These are phyloP conservation scores for Cystobasidiaceae sp. DNA, from an alignment of 1,284 basidiomycete genomes.

Conservation along the genomic window DNA sequence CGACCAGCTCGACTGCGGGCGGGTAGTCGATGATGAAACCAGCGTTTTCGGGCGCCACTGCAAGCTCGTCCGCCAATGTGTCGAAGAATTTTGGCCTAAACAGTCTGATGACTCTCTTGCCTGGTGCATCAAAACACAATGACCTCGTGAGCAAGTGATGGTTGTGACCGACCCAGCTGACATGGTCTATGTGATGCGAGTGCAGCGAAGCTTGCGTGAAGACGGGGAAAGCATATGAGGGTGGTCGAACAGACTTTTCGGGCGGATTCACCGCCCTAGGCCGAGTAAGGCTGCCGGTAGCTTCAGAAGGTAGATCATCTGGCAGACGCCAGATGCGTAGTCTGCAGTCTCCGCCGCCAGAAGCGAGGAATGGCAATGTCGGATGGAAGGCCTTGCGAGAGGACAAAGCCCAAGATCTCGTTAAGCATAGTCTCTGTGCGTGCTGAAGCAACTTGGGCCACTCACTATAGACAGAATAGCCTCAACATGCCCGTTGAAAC, in stretches of 20 bases:
- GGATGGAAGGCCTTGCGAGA: conserved; percentile 15
- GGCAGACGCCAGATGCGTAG: conserved; percentile 27
- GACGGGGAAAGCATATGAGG: conserved; percentile 15
- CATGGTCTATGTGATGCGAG: conserved; percentile 30
- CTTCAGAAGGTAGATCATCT: neutral
- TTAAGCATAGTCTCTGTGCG: neutral
- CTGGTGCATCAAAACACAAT: conserved; percentile 17
- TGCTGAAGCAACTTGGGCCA: neutral
- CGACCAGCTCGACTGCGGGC: conserved; percentile 1
- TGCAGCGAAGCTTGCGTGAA: conserved; percentile 20
- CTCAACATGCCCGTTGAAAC: conserved; percentile 23
- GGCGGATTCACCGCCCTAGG: conserved; percentile 1
- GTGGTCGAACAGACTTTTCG: neutral
- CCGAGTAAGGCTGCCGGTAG: neutral
- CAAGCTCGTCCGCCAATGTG: neutral
- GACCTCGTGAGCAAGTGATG: conserved; percentile 16
- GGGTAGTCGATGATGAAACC: conserved; percentile 5
- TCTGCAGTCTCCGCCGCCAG: conserved; percentile 23
- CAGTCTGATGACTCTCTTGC: conserved; percentile 12
- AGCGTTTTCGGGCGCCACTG: neutral
- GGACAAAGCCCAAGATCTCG: no score
- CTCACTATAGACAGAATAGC: conserved; percentile 25
- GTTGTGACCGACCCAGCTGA: conserved; percentile 10
- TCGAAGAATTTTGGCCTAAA: conserved; percentile 27
- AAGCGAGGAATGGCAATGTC: conserved; percentile 5